Evolutionary conservation across 2,329 filamentous ascomycete species (phyloP), one percentile per base, ranked within the genome.

Genomic region (Penicillium sumatraense): DNA sequence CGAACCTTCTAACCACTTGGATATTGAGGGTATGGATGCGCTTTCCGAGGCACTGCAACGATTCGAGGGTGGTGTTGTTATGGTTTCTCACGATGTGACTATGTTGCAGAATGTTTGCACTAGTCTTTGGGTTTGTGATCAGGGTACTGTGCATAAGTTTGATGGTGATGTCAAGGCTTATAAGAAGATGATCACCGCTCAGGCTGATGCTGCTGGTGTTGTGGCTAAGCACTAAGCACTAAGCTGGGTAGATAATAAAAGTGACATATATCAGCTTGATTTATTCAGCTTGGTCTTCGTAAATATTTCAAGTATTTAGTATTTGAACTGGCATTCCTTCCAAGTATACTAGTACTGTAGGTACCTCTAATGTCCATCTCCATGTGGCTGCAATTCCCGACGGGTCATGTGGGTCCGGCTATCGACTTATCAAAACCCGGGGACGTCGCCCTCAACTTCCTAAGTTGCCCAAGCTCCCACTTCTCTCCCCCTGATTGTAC

Each of bases 11-110:
- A 99, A 99, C 81, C 95, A 99, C 76, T 81, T 99, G 68, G 95
- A 99, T 85, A 98, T 99, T 66, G 95, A 99, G 76, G 95, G 95
- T 61, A 97, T 99, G 95, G 95, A 99, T 74, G 93, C 95, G 10
- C 81, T 99, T 49, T 88, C 91, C 4, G 86, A 89, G 26, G 95
- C 95, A 14, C 81, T 99, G 65, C 84, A 86, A 65, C 85, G 88
- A 61, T 99, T 98, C 79, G 85, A 96, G 78, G 95, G 95, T 58
- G 95, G 95, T 73, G 93, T 99, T 53, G 80, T 99, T 68, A 98
- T 99, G 92, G 95, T 99, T 54, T 96, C 90, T 70, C 95, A 99
- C 89, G 95, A 99, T 72, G 95, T 99, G 51, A 98, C 95, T 1
- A 97, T 99, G 91, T 75, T 99, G 75, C 92, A 96, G 80, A 96